Evolutionary conservation across 495 filamentous ascomycete species (phyloP).

Genomic region (Cairneyella variabilis): DNA sequence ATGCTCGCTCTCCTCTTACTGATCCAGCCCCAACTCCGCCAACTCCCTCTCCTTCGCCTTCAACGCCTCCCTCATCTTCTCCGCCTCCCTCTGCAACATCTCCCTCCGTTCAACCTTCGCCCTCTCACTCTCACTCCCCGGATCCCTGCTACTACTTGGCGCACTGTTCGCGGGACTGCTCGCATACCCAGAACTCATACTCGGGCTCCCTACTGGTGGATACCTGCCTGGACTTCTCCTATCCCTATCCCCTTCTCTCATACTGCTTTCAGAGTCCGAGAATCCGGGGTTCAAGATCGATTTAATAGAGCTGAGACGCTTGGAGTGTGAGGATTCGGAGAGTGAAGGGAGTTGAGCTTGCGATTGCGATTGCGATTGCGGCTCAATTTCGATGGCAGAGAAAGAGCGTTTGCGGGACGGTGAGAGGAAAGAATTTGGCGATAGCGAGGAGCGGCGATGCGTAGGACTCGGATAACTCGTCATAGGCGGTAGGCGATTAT

Average conservation of each 20-base stretch:
- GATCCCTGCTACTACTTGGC: slow-evolving; percentile 29
- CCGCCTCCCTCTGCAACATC: slow-evolving; percentile 67
- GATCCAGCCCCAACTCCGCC: slow-evolving; percentile 48
- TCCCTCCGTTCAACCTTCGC: slow-evolving; percentile 59
- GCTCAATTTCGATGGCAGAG: slow-evolving; percentile 49
- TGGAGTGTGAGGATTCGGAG: slow-evolving; percentile 32
- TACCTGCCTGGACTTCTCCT: slow-evolving; percentile 12
- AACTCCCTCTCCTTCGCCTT: slow-evolving; percentile 75
- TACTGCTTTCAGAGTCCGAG: slow-evolving; percentile 13
- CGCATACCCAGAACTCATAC: slow-evolving; percentile 27
- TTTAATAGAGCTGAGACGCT: slow-evolving; percentile 72
- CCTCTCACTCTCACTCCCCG: slow-evolving; percentile 45
- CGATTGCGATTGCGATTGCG: slow-evolving; percentile 23
- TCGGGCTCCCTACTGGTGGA: slow-evolving; percentile 5
- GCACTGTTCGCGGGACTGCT: slow-evolving; percentile 21
- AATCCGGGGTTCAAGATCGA: slow-evolving; percentile 68
- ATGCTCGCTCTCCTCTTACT: no score
- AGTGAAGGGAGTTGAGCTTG: not conserved
- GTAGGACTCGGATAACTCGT: slow-evolving; percentile 36
- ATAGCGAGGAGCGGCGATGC: slow-evolving; percentile 39
- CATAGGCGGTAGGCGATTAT: slow-evolving; percentile 53
- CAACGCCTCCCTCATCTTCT: slow-evolving; percentile 71
- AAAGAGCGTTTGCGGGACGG: slow-evolving; percentile 63
- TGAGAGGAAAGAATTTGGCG: slow-evolving; percentile 48
- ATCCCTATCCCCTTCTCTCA: no score